A percentile compares a stretch with the other conserved stretches of the same genome.
These are phyloP conservation scores for Letharia lupina DNA, from an alignment of 495 filamentous ascomycete species.

Conservation along the genomic window DNA sequence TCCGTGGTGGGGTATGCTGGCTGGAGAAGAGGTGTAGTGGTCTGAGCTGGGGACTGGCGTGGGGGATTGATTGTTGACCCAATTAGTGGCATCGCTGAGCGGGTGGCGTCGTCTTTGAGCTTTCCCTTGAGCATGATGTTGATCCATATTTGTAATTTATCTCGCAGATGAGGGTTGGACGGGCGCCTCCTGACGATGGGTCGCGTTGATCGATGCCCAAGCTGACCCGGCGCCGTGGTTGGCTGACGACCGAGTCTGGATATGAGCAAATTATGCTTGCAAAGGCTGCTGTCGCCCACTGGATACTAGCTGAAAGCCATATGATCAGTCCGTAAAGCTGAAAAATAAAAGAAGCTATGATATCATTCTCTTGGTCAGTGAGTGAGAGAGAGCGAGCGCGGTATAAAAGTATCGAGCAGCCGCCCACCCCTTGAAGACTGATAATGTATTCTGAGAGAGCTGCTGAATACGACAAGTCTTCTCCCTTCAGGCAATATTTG, in stretches of 20 bases:
- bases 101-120: slow-evolving; percentile 35
- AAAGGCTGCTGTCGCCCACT: neutral
- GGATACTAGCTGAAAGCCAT: slow-evolving; percentile 5
- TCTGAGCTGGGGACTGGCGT: slow-evolving; percentile 12
- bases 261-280: slow-evolving; percentile 2
- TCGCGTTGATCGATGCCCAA: neutral
- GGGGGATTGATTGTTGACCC: slow-evolving; percentile 35
- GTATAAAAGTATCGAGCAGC: neutral
- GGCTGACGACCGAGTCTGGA: neutral
- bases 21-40: slow-evolving; percentile 19
- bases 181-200: neutral
- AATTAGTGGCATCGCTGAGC: slow-evolving; percentile 40
- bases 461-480: neutral
- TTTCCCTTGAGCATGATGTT: neutral
- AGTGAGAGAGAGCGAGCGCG: neutral
- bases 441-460: neutral
- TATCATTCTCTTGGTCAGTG: neutral
- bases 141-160: neutral
- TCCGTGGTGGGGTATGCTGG: slow-evolving; percentile 33
- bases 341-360: neutral
- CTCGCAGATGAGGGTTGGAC: neutral
- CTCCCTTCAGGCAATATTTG: neutral
- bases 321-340: neutral
- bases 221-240: neutral
- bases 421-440: slow-evolving; percentile 1